Conservation (phyloP, 352 stramenopile species). For the Globisporangium orthogonon region DNA sequence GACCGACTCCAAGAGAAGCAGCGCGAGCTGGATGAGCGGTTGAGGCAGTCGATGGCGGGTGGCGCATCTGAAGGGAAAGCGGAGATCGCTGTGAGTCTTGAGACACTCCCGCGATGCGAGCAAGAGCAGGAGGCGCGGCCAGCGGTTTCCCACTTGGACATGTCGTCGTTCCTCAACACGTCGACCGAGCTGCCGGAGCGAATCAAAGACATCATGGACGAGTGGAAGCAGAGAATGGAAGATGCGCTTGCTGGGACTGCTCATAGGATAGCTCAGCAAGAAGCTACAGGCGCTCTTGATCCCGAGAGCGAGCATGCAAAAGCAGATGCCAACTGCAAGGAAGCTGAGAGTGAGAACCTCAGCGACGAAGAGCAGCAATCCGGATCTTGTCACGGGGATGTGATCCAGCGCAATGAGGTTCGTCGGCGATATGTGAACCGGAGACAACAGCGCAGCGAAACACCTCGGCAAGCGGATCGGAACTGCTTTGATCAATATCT, state of each 20-base stretch:
- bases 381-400: no score
- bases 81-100: neutral
- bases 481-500: neutral
- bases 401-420: neutral
- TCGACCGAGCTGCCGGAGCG: conserved; percentile 46
- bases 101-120: neutral
- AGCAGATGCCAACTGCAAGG: neutral
- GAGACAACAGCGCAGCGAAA: neutral
- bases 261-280: conserved; percentile 12
- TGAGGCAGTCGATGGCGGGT: conserved; percentile 19
- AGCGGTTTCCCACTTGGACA: conserved; percentile 15
- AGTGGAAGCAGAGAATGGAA: conserved; percentile 59
- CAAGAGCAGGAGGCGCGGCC: neutral
- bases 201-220: conserved; percentile 49
- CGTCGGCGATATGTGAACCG: neutral
- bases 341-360: neutral
- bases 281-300: neutral
- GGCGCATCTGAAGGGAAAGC: neutral
- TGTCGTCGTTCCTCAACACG: conserved; percentile 51
- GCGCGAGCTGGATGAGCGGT: conserved; percentile 31
- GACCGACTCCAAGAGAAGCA: conserved; percentile 62
- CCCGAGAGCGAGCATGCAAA: neutral
- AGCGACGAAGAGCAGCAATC: neutral
- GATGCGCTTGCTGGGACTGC: conserved; percentile 21
- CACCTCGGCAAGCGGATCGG: neutral